A percentile compares a stretch with the other conserved stretches of the same genome.
Conservation (phyloP, 2,329 filamentous ascomycete species). For the Metarhizium guizhouense region DNA sequence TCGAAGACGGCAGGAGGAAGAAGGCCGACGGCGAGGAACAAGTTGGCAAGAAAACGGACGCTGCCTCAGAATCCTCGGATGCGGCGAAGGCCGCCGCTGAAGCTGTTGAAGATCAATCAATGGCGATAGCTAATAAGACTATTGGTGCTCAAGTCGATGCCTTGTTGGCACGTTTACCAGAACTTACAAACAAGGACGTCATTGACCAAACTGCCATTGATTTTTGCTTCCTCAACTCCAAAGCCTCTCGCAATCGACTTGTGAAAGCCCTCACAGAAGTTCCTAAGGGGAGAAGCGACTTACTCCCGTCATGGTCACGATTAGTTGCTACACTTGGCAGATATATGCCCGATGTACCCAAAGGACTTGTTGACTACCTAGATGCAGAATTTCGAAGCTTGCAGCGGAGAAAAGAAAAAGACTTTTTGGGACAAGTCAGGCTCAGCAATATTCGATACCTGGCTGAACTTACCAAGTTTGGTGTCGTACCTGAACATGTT, state of each 20-base stretch:
- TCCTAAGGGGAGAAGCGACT: conserved; percentile 84
- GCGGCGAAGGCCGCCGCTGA: conserved; percentile 39
- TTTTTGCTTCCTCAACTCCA: conserved; percentile 97
- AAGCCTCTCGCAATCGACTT: conserved; percentile 89
- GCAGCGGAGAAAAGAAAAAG: conserved; percentile 93
- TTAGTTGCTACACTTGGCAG: conserved; percentile 87
- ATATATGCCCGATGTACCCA: conserved; percentile 91
- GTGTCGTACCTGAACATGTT: conserved; percentile 94
- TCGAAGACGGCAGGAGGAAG: conserved; percentile 94
- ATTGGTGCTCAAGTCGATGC: conserved; percentile 95
- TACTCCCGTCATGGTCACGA: conserved; percentile 85
- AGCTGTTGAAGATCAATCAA: conserved; percentile 73
- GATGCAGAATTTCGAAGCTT: conserved; percentile 96
- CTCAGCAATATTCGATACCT: conserved; percentile 96
- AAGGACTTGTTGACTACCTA: conserved; percentile 82
- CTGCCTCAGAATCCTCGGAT: conserved; percentile 42
- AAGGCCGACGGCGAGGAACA: conserved; percentile 75
- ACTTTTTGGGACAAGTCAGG: conserved; percentile 89
- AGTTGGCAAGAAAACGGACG: conserved; percentile 60
- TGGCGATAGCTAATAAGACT: conserved; percentile 93
- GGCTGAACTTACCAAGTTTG: conserved; percentile 94
- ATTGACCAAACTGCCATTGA: conserved; percentile 91
- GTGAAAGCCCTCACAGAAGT: conserved; percentile 91
- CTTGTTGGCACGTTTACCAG: conserved; percentile 76
- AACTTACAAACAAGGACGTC: conserved; percentile 81